Evolutionary conservation across 2,329 filamentous ascomycete genomes (phyloP), one percentile per base, ranked within the genome.

Genomic region (Scytalidium sp.): DNA sequence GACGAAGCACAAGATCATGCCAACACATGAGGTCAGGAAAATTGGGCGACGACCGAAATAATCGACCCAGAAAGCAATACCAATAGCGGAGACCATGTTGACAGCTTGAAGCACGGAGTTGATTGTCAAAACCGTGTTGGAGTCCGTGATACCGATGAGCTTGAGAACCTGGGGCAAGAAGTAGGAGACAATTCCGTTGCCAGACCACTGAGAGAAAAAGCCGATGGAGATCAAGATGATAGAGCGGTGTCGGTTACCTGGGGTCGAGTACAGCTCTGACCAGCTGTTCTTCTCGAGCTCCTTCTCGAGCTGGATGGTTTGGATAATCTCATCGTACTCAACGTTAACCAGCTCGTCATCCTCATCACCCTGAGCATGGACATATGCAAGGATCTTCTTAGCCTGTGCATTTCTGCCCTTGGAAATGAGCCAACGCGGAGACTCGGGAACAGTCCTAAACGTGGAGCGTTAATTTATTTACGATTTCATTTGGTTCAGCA

Each of bases 131-230:
- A n/a, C n/a, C n/a, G n/a, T n/a, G 22, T 64, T 62, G 21, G 58
- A 51, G 27, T 63, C 56, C 2, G 52, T 61, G 45, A 70, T 65
- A 44, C 68, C 67, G 15, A 67, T 62, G 3, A 56, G 62, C n/a
- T 65, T 52, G 20, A 69, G 57, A n/a, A 70, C 64, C 8, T 64
- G 56, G 19, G 58, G 59, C 19, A 70, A 62, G 54, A 67, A 68
- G 56, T 68, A 76, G 1, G 68, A 72, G 25, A 75, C 70, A 8
- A 78, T 60, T 40, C 71, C 74, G 55, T 80, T 81, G 29, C 79
- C 79, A 47, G 72, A 77, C 76, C 76, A 82, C 54, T 83, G 80
- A 8, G 74, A 75, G 67, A 82, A 82, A 52, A 80, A 67, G 52
- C 78, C 79, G 7, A 78, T 68, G 19, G 72, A 69, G 43, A 81